Percentiles rank a stretch among this genome's conserved stretches.
Evolutionary conservation across 2,329 filamentous ascomycete genomes (phyloP).

Genomic region (Periconia digitata): DNA sequence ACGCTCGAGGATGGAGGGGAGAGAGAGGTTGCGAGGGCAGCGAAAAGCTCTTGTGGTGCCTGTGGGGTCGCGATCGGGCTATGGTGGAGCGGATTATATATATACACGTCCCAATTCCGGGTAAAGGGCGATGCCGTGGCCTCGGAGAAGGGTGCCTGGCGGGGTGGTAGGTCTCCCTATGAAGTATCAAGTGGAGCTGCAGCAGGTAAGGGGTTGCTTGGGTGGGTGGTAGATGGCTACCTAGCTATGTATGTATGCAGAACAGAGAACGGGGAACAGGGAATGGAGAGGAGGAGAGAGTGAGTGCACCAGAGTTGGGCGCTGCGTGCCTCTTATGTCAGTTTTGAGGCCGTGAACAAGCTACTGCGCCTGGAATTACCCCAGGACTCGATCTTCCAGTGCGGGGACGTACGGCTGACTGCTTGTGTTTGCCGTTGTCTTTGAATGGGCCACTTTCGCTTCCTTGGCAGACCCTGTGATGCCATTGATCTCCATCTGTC

Average conservation of each 20-base stretch:
- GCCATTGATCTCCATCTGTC: constrained; percentile 1
- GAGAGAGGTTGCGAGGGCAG: background rate
- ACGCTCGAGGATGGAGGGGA: background rate
- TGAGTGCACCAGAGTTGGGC: background rate
- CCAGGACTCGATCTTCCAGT: background rate
- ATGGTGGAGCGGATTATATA: background rate
- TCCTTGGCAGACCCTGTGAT: background rate
- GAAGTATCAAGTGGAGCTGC: background rate
- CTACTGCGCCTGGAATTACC: background rate
- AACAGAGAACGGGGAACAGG: background rate
- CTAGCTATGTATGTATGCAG: background rate
- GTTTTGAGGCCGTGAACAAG: no score
- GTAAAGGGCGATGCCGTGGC: constrained; percentile 31
- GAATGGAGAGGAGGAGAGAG: background rate
- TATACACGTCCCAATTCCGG: constrained; percentile 31
- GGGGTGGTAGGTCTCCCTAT: background rate
- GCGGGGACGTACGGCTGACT: constrained; percentile 2
- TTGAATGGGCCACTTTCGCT: background rate
- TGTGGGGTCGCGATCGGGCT: constrained; percentile 5
- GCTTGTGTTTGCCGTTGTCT: no score
- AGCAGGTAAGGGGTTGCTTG: background rate
- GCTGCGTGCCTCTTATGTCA: constrained; percentile 1
- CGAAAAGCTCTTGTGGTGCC: constrained; percentile 2
- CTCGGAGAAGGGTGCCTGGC: constrained; percentile 28
- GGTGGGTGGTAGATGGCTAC: no score